Conservation (phyloP, 345 rosid species). For the Salix viminalis region DNA sequence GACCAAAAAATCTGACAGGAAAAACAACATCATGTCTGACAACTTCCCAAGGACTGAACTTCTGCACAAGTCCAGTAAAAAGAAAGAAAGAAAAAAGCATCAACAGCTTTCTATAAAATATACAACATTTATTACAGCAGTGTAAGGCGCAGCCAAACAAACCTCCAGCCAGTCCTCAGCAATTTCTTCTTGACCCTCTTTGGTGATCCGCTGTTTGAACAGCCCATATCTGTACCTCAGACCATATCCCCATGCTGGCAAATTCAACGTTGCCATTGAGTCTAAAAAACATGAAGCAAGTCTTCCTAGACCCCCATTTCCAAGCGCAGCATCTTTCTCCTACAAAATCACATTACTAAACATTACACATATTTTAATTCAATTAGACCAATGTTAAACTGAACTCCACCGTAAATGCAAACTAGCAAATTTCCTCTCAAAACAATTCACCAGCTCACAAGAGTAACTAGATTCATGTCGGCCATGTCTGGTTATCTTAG, state of each 20-base stretch:
- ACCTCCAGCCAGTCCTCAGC: conserved; percentile 99
- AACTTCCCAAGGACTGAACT: conserved; percentile 97
- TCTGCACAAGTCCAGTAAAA: conserved; percentile 52
- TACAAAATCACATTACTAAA: conserved; percentile 21
- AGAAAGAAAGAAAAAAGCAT: conserved; percentile 11
- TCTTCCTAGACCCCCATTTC: conserved; percentile 97
- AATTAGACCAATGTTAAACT: not conserved
- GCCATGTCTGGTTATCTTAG: too few relatives aligned
- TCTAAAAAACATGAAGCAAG: conserved; percentile 96
- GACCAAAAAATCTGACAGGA: conserved; percentile 89
- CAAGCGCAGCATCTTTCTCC: conserved; percentile 99
- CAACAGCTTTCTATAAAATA: not conserved
- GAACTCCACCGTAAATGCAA: too few relatives aligned
- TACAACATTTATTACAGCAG: not conserved
- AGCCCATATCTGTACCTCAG: conserved; percentile 90
- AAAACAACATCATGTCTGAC: conserved; percentile 86
- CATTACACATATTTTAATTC: not conserved
- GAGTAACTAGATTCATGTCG: too few relatives aligned
- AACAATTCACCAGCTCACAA: too few relatives aligned
- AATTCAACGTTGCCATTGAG: conserved; percentile 90
- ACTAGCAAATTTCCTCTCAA: too few relatives aligned
- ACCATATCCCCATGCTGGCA: conserved; percentile 99
- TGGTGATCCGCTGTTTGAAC: conserved; percentile 77
- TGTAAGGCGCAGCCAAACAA: conserved; percentile 6
- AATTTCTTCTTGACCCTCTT: conserved; percentile 87